Conservation (phyloP, 495 filamentous ascomycete species). For the Xylaria intraflava region DNA sequence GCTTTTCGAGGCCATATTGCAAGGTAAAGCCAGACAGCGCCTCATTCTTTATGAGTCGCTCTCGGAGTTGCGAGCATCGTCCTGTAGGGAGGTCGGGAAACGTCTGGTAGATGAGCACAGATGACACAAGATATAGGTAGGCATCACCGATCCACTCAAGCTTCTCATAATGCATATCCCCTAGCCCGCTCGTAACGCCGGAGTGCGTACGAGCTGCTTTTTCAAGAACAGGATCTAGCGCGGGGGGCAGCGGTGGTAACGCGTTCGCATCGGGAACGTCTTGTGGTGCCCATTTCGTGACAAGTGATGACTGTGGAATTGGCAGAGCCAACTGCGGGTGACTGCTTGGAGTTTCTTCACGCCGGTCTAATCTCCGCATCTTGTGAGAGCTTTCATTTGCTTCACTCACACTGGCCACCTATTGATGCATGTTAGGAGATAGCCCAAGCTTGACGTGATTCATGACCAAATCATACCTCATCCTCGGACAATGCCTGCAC, state of each 20-base stretch:
- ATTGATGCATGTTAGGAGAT: constrained; percentile 1
- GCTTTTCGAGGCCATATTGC: constrained; percentile 60
- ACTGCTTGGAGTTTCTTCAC: neutral
- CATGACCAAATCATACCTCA: constrained; percentile 10
- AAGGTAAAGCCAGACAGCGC: constrained; percentile 60
- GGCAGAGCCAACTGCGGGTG: constrained; percentile 3
- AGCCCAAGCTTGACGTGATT: neutral
- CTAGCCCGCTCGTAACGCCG: constrained; percentile 30
- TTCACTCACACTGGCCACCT: neutral
- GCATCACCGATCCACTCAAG: constrained; percentile 73
- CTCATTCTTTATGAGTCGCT: constrained; percentile 68
- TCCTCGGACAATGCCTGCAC: constrained; percentile 14
- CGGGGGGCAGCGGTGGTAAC: constrained; percentile 50
- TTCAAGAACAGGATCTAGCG: constrained; percentile 51
- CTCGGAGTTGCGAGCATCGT: constrained; percentile 57
- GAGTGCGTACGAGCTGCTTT: constrained; percentile 63
- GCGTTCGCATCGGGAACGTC: constrained; percentile 28
- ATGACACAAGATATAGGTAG: constrained; percentile 63
- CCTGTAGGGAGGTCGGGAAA: constrained; percentile 55
- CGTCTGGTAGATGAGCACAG: constrained; percentile 55
- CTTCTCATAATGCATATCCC: constrained; percentile 54
- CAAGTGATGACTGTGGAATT: constrained; percentile 15
- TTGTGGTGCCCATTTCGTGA: constrained; percentile 40
- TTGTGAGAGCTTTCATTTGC: constrained; percentile 10
- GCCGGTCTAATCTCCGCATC: constrained; percentile 13